These are phyloP conservation scores for Alternaria infectoria DNA, from an alignment of 2,329 filamentous ascomycete species.

Conservation along the genomic window DNA sequence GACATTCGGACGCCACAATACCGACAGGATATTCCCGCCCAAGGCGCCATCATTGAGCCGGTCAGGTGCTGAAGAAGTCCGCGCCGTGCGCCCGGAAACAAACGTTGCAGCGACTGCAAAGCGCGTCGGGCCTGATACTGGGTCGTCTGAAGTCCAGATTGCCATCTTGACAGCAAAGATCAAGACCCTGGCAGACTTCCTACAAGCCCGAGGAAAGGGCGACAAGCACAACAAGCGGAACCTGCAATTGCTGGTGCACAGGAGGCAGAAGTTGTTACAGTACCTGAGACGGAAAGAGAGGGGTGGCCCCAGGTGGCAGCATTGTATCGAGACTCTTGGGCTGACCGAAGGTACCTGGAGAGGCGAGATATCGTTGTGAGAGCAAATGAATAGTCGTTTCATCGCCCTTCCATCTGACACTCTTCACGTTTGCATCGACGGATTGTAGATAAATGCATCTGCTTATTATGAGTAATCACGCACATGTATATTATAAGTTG, in stretches of 20 bases:
- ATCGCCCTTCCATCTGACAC: no score
- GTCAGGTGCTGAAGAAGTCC: constrained; percentile 53
- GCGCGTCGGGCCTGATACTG: constrained; percentile 89
- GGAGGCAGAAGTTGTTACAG: constrained; percentile 82
- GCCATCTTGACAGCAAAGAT: constrained; percentile 96
- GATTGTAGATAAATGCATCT: background rate
- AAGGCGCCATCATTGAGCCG: constrained; percentile 58
- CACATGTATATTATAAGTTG: background rate
- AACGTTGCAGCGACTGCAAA: constrained; percentile 46
- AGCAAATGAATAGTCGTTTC: background rate
- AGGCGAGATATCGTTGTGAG: constrained; percentile 79
- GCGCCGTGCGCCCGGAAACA: constrained; percentile 53
- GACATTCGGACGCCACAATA: constrained; percentile 89
- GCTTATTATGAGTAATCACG: background rate
- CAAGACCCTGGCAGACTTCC: constrained; percentile 73
- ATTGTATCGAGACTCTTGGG: constrained; percentile 83
- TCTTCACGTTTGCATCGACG: background rate
- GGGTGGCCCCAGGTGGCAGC: constrained; percentile 86
- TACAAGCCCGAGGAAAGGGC: constrained; percentile 74
- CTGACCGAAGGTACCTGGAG: constrained; percentile 89
- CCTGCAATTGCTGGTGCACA: constrained; percentile 82
- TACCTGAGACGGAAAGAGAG: constrained; percentile 91
- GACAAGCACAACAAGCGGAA: constrained; percentile 97
- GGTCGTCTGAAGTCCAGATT: constrained; percentile 96
- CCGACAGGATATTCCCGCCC: constrained; percentile 72